phyloP scores from a whole-genome alignment of 192 early-diverging fungal species.

The Coemansia sp. region DNA sequence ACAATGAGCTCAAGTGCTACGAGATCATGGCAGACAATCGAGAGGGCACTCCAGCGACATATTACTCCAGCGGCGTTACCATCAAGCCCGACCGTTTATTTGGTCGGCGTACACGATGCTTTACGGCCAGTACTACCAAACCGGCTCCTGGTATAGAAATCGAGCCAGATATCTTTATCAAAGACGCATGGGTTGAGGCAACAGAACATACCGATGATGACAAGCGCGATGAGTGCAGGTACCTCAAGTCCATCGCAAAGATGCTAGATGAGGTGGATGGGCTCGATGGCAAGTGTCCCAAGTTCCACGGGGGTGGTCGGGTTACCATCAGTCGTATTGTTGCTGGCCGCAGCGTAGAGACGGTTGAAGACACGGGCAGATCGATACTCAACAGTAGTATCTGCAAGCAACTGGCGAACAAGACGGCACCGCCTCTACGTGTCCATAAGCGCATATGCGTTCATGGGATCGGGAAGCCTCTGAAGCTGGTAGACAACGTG shows the following conservation, averaged over 20 bases:
- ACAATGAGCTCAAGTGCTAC: slow-evolving; percentile 1
- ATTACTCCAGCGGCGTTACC: not conserved
- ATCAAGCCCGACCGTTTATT: slow-evolving; percentile 8
- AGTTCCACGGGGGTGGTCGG: slow-evolving; percentile 2
- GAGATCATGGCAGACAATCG: slow-evolving; percentile 1
- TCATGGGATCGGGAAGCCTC: slow-evolving; percentile 10
- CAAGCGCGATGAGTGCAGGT: not conserved
- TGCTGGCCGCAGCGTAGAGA: not conserved
- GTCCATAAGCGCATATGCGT: slow-evolving; percentile 17
- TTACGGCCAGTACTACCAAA: not conserved
- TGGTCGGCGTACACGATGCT: slow-evolving; percentile 19
- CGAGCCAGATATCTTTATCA: slow-evolving; percentile 11
- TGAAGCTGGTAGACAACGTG: not conserved
- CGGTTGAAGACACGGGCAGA: slow-evolving; percentile 5
- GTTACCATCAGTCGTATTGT: not conserved
- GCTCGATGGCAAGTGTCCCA: slow-evolving; percentile 7
- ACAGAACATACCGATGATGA: not conserved
- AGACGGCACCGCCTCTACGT: not conserved
- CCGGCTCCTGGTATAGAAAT: not conserved
- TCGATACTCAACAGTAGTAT: not conserved
- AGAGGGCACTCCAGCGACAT: not conserved
- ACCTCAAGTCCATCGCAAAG: not conserved
- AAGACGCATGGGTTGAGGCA: slow-evolving; percentile 8
- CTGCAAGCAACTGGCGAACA: slow-evolving; percentile 6
- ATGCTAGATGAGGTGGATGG: not conserved